phyloP scores from a whole-genome alignment of 257 asterid species.

The Solanum chaucha region DNA sequence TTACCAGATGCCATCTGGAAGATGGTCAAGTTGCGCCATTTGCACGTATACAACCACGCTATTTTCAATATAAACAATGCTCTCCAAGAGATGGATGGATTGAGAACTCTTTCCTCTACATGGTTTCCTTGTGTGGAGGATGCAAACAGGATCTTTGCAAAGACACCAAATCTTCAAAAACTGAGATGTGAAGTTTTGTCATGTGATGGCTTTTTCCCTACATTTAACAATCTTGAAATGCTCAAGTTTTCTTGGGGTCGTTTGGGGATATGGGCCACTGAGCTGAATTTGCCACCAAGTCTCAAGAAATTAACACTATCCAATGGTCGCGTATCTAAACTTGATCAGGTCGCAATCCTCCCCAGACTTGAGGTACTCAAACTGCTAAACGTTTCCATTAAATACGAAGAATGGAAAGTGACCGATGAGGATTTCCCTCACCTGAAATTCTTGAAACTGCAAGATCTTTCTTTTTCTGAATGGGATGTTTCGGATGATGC shows the following conservation, averaged over 20 bases:
- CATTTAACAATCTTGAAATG: not conserved
- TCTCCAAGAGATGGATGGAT: not conserved
- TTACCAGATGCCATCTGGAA: not conserved
- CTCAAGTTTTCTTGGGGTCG: not conserved
- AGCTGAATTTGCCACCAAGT: not conserved
- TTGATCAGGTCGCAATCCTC: not conserved
- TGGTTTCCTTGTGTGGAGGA: not conserved
- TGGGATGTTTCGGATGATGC: not conserved
- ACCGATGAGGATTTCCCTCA: not conserved
- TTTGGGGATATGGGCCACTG: not conserved
- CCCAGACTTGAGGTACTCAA: not conserved
- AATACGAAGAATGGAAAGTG: not conserved
- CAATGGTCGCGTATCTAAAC: not conserved
- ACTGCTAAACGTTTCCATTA: not conserved
- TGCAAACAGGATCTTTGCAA: not conserved
- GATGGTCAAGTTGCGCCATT: not conserved
- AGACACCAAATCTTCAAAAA: not conserved
- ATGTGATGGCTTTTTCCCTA: not conserved
- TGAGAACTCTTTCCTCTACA: not conserved
- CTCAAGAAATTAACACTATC: not conserved
- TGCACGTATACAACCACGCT: not conserved
- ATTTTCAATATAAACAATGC: not conserved
- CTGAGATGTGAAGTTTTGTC: not conserved
- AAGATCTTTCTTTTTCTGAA: not conserved
- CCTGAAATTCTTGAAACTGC: not conserved